Evolutionary conservation across 1,284 basidiomycete species (phyloP).

Genomic region (Malassezia psittaci): DNA sequence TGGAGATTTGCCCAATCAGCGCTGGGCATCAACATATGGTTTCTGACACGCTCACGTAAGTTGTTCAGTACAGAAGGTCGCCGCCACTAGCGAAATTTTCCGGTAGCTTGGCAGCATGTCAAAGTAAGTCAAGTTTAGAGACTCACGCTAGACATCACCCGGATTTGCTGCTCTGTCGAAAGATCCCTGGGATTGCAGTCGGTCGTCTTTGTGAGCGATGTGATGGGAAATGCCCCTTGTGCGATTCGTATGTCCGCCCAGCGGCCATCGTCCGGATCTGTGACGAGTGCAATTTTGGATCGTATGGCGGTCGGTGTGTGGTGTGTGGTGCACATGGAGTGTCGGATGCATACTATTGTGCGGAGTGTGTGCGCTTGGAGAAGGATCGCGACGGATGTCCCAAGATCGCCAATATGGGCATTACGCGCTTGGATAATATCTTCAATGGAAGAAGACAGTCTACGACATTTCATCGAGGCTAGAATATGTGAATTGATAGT

Average conservation of each 20-base stretch:
- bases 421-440: constrained; percentile 39
- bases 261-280: constrained; percentile 95
- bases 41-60: no score
- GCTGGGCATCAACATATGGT: no score
- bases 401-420: constrained; percentile 92
- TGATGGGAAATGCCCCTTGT: constrained; percentile 98
- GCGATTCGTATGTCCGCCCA: constrained; percentile 97
- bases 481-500: not conserved
- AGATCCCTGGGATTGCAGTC: constrained; percentile 86
- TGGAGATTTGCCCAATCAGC: no score
- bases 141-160: constrained; percentile 31
- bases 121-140: constrained; percentile 19
- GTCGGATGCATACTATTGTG: constrained; percentile 47
- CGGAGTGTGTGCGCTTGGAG: constrained; percentile 75
- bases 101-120: constrained; percentile 16
- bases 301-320: constrained; percentile 91
- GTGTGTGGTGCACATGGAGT: constrained; percentile 57
- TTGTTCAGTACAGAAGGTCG: no score
- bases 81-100: not conserved
- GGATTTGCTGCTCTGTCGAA: constrained; percentile 94
- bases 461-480: constrained; percentile 10
- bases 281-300: constrained; percentile 96
- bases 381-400: constrained; percentile 98
- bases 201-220: constrained; percentile 97
- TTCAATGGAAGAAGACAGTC: constrained; percentile 10